Base-by-base conservation (phyloP, 805 yeast genomes). In the Candida lessepsii region DNA sequence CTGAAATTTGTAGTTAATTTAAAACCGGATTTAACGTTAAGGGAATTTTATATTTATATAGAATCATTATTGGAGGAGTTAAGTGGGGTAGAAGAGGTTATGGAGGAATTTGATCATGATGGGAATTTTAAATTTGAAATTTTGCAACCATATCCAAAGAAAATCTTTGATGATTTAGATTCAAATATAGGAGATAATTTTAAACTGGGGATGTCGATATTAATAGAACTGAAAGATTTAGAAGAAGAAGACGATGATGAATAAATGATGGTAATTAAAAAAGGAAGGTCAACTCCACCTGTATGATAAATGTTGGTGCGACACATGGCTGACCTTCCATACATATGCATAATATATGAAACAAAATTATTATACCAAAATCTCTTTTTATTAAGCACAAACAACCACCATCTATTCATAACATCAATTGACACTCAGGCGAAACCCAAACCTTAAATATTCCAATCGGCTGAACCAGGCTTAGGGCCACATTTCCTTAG, bases 31-130 rank as follows among this genome's bases (percentile, higher is more conserved):
- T 61, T 70, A n/a, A 51, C 74, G 0, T 46, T 75, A 17, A 56
- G 53, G 29, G 80, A 79, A 31, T 51, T 81, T 2, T 79, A 79
- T 51, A 51, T 73, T 35, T 76, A 63, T 48, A 71, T 79, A 28
- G 79, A 75, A 41, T 50, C 74, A 9, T 37, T 72, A 15, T 54
- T 56, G 44, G 41, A 32, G 10, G 54, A 51, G 10, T 58, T 46
- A 27, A 41, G 36, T n/a, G 54, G 48, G 4, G 5, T 20, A 5
- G 50, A 47, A 8, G 46, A 43, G 21, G 20, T 24, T 20, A 25
- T 58, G 14, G 24, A 53, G 1, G 32, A 38, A 6, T 51, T 48
- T 7, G 60, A 56, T 10, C 68, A 57, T 47, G 47, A 48, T 28
- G 47, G 46, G 4, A 39, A 48, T 23, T 66, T 57, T 42, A 48